Percentiles rank a stretch among this genome's conserved stretches.
Conservation (phyloP, 257 asterid genomes). For the Asclepias syriaca region DNA sequence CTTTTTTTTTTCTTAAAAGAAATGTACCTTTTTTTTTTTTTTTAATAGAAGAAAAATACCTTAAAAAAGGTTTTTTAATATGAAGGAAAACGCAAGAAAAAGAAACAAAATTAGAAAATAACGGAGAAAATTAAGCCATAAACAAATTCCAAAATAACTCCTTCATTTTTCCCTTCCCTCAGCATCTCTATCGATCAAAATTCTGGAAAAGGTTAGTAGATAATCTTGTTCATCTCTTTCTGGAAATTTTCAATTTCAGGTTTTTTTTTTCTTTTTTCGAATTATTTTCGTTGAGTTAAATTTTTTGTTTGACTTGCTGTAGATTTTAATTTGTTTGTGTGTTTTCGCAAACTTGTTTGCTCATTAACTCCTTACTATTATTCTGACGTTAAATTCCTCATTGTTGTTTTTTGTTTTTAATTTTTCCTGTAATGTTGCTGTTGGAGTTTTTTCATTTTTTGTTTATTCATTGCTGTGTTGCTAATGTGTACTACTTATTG, state of each 20-base stretch:
- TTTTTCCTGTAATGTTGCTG: background rate
- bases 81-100: constrained; percentile 11
- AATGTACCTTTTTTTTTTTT: background rate
- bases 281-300: background rate
- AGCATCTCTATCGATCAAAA: constrained; percentile 1
- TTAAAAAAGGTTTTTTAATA: background rate
- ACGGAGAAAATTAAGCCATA: background rate
- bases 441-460: background rate
- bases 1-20: background rate
- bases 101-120: constrained; percentile 18
- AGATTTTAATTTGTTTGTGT: background rate
- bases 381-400: background rate
- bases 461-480: background rate
- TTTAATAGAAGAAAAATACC: background rate
- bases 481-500: background rate
- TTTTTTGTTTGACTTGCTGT: constrained; percentile 13
- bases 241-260: constrained; percentile 3
- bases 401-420: background rate
- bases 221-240: constrained; percentile 1
- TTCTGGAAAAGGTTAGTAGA: constrained; percentile 10
- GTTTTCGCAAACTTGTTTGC: background rate
- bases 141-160: constrained; percentile 15
- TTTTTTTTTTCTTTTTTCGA: background rate
- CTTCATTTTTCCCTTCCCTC: background rate
- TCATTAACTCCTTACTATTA: background rate